Evolutionary conservation across 306 rosid genomes (phyloP).

Genomic region (Comarum palustre): DNA sequence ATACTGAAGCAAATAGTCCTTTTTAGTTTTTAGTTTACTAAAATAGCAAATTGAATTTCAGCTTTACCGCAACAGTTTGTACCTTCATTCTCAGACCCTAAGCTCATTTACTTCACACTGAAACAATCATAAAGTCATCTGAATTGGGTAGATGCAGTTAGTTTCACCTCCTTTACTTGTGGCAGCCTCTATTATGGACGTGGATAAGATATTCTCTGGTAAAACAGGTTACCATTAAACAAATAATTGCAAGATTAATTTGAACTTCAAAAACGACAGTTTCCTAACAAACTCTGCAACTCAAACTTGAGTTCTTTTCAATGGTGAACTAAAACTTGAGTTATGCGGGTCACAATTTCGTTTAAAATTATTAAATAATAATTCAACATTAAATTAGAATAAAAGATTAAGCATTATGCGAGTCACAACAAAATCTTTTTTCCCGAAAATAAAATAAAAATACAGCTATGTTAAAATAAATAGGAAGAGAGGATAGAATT

Average conservation of each 20-base stretch:
- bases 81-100: not conserved
- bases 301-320: not conserved
- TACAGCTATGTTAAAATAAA: no score
- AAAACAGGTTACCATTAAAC: not conserved
- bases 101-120: conserved; percentile 2
- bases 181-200: not conserved
- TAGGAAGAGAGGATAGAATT: not conserved
- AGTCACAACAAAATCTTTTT: no score
- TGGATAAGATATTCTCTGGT: not conserved
- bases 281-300: not conserved
- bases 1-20: not conserved
- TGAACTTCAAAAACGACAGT: not conserved
- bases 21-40: not conserved
- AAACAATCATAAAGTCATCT: not conserved
- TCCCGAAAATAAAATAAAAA: no score
- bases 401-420: no score
- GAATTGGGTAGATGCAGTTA: not conserved
- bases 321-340: no score
- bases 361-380: no score
- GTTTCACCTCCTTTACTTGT: not conserved
- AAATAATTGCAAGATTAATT: no score
- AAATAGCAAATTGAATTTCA: not conserved
- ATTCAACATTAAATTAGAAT: no score
- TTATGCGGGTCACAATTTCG: no score
- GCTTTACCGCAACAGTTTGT: not conserved